Evolutionary conservation across 371 early-diverging fungal species (phyloP).

Genomic region (Mucor lusitanicus): DNA sequence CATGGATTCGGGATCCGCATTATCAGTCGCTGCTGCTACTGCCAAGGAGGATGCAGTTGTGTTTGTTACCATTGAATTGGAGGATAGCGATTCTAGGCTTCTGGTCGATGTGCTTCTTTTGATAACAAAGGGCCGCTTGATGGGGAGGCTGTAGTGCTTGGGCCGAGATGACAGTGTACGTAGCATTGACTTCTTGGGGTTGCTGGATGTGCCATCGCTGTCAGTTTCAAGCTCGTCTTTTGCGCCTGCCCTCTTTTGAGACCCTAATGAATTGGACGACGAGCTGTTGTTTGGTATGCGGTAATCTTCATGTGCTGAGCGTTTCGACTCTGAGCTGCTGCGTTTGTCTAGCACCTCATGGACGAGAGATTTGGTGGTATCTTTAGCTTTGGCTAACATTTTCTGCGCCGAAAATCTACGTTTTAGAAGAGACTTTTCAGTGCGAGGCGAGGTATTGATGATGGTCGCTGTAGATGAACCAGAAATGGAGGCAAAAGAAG

Average conservation of each 20-base stretch:
- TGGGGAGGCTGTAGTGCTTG: conserved; percentile 12
- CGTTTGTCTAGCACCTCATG: conserved; percentile 17
- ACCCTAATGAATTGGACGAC: neutral
- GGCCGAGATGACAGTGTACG: neutral
- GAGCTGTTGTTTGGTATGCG: neutral
- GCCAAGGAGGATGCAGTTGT: neutral
- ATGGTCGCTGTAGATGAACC: neutral
- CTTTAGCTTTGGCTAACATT: conserved; percentile 25
- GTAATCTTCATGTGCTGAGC: neutral
- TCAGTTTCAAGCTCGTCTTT: neutral
- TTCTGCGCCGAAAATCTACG: conserved; percentile 9
- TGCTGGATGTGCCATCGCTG: neutral
- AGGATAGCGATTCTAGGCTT: conserved; percentile 5
- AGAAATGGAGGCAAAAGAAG: neutral
- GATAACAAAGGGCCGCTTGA: conserved; percentile 5
- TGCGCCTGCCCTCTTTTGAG: too few relatives aligned
- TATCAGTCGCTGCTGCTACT: neutral
- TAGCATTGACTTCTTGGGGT: neutral
- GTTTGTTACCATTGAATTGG: neutral
- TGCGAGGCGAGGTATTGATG: neutral
- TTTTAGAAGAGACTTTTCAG: conserved; percentile 1
- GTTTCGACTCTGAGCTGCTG: conserved; percentile 14
- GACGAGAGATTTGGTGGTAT: conserved; percentile 15
- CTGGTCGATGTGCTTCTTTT: conserved; percentile 1
- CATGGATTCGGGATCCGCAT: neutral